phyloP scores from a whole-genome alignment of 306 rosid genomes.

The Crotalaria pallida region DNA sequence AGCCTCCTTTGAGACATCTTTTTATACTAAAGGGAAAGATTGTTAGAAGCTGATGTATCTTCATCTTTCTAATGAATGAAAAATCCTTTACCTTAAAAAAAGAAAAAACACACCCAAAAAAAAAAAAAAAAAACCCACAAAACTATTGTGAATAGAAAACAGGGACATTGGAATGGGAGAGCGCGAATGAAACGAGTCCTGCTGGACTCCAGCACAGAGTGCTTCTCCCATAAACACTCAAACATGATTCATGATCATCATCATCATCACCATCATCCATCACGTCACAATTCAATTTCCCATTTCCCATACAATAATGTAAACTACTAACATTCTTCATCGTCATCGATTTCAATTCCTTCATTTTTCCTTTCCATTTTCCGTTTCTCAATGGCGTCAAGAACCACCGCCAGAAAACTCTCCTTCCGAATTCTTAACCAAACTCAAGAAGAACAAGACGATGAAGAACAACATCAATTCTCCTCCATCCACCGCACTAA shows the following conservation, averaged over 20 bases:
- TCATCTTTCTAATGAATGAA: too few species aligned
- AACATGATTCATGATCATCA: not conserved
- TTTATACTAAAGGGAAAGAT: too few species aligned
- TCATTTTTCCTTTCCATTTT: not conserved
- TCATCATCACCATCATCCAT: not conserved
- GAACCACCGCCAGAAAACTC: conserved; percentile 49
- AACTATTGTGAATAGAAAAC: too few species aligned
- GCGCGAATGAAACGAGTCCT: conserved; percentile 24
- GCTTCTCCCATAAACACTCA: not conserved
- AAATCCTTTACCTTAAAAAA: too few species aligned
- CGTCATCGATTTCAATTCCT: not conserved
- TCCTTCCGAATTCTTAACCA: conserved; percentile 68
- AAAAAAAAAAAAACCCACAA: too few species aligned
- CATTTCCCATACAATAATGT: not conserved
- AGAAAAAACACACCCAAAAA: too few species aligned
- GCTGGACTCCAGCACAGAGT: conserved; percentile 4
- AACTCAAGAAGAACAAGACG: conserved; percentile 28
- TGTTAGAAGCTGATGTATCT: too few species aligned
- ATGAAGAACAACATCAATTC: conserved; percentile 20
- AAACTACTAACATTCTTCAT: not conserved
- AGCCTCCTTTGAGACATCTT: too few species aligned
- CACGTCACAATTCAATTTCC: not conserved
- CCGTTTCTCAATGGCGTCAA: conserved; percentile 60
- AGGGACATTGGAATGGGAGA: conserved; percentile 5
- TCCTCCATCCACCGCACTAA: conserved; percentile 14